These are phyloP conservation scores for Endothia cerciana DNA, from an alignment of 2,329 filamentous ascomycete species.

Conservation along the genomic window DNA sequence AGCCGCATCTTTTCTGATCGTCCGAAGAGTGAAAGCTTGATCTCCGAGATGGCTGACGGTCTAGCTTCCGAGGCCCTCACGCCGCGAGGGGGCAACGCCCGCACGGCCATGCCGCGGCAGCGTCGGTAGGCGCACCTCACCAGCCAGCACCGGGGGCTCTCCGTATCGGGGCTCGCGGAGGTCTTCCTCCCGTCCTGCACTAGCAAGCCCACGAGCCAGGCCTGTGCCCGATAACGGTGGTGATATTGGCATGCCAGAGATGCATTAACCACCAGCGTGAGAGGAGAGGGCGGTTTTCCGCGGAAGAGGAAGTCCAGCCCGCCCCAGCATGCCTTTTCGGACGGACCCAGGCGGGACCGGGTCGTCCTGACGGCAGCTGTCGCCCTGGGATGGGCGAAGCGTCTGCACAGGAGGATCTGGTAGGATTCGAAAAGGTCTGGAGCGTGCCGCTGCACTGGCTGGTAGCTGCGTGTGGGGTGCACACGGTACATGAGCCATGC, in stretches of 20 bases:
- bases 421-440: neutral
- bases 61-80: neutral
- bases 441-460: neutral
- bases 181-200: neutral
- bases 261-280: neutral
- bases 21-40: neutral
- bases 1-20: slow-evolving; percentile 18
- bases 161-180: neutral
- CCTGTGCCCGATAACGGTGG: slow-evolving; percentile 2
- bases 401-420: neutral
- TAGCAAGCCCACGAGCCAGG: neutral
- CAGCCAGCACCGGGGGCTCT: neutral
- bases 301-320: neutral
- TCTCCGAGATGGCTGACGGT: neutral
- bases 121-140: neutral
- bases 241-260: neutral
- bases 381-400: neutral
- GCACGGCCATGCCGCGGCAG: neutral
- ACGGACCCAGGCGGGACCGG: neutral
- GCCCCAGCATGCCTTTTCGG: neutral
- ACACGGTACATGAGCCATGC: neutral
- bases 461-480: neutral
- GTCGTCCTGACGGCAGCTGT: neutral
- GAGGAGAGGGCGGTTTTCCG: neutral
- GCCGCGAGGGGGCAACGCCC: neutral